A percentile compares a stretch with the other conserved stretches of the same genome.
These are phyloP conservation scores for Cryptococcus depauperatus DNA, from an alignment of 1,284 basidiomycete species.

Conservation along the genomic window DNA sequence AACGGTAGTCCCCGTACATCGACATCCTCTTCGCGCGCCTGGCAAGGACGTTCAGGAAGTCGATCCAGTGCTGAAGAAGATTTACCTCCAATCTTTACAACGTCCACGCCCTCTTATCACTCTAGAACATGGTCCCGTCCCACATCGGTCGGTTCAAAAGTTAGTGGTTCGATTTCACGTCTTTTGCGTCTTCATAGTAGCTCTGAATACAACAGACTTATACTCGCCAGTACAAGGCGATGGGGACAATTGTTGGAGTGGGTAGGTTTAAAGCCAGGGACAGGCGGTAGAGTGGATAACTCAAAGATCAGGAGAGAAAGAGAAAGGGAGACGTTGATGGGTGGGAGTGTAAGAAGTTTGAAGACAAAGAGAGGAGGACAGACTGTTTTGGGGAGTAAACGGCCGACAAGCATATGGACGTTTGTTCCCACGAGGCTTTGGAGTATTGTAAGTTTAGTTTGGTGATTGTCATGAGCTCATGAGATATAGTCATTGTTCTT, in stretches of 20 bases:
- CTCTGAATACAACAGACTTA: too few relatives aligned
- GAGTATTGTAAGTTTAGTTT: conserved; percentile 21
- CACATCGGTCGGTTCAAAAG: too few relatives aligned
- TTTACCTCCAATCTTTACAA: neutral
- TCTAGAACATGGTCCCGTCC: neutral
- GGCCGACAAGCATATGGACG: conserved; percentile 15
- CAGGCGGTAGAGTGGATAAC: neutral
- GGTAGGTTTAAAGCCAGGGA: neutral
- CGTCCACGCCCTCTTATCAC: neutral
- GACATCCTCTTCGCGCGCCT: conserved; percentile 20
- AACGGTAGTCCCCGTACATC: conserved; percentile 25
- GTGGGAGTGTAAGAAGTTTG: neutral
- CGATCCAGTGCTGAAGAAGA: conserved; percentile 24
- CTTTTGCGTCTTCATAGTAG: too few relatives aligned
- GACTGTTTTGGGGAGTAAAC: conserved; percentile 14
- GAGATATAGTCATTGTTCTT: conserved; percentile 43
- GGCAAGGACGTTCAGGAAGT: conserved; percentile 17
- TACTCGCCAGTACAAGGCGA: conserved; percentile 16
- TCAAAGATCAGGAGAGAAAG: conserved; percentile 8
- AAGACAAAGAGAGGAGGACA: conserved; percentile 7
- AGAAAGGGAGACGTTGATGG: conserved; percentile 22
- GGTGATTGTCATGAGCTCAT: neutral
- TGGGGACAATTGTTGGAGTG: conserved; percentile 19
- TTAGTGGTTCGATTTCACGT: conserved; percentile 5
- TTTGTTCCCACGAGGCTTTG: conserved; percentile 22